These are phyloP conservation scores for Pseudomassariella vexata DNA, from an alignment of 2,329 filamentous ascomycete genomes.

Conservation along the genomic window DNA sequence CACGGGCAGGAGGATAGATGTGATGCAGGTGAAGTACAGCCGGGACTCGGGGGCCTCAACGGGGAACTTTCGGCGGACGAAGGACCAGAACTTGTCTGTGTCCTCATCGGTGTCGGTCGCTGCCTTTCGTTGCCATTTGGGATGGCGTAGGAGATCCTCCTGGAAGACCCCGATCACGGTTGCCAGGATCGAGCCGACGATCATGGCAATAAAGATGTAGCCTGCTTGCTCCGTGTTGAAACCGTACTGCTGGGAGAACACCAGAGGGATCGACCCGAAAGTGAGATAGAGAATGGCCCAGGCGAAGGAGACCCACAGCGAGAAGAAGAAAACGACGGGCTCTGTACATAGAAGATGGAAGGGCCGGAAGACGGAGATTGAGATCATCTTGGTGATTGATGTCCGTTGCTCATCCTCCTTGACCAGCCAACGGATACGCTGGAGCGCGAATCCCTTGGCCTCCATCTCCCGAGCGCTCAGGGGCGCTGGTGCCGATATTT, in stretches of 20 bases:
- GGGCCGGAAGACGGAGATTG: slow-evolving; percentile 68
- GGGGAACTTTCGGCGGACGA: slow-evolving; percentile 39
- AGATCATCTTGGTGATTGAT: slow-evolving; percentile 63
- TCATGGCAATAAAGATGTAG: slow-evolving; percentile 69
- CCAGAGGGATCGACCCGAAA: slow-evolving; percentile 73
- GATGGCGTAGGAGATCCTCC: slow-evolving; percentile 55
- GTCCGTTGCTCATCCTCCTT: slow-evolving; percentile 71
- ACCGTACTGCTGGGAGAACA: slow-evolving; percentile 62
- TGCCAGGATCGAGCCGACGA: slow-evolving; percentile 58
- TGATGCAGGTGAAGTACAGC: slow-evolving; percentile 77
- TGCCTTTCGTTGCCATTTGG: slow-evolving; percentile 27
- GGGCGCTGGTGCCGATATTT: neutral
- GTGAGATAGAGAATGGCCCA: slow-evolving; percentile 88
- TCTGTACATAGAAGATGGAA: slow-evolving; percentile 74
- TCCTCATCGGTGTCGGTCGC: slow-evolving; percentile 11
- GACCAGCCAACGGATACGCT: slow-evolving; percentile 73
- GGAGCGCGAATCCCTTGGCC: slow-evolving; percentile 14
- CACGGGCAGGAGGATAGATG: slow-evolving; percentile 67
- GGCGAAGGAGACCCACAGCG: slow-evolving; percentile 81
- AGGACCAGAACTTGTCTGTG: slow-evolving; percentile 34
- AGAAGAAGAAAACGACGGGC: slow-evolving; percentile 79
- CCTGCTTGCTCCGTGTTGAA: slow-evolving; percentile 65
- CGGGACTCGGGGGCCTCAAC: slow-evolving; percentile 65
- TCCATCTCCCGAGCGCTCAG: neutral
- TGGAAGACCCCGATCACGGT: slow-evolving; percentile 67